A percentile compares a stretch with the other conserved stretches of the same genome.
phyloP scores from a whole-genome alignment of 2,329 filamentous ascomycete species.

The Rhexocercosporidium sp. region DNA sequence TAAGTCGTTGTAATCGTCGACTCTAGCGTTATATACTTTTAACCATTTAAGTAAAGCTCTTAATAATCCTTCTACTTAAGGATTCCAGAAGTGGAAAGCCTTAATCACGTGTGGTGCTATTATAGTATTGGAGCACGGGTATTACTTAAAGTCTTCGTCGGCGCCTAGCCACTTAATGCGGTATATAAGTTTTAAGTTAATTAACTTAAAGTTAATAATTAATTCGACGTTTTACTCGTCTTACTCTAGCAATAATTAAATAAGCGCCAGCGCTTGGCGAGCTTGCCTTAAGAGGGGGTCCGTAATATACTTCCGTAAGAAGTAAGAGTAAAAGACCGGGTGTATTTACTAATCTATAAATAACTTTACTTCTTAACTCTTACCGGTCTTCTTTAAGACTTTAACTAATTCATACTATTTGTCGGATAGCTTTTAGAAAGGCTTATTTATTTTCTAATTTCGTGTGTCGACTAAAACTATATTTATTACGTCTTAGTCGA shows the following conservation, averaged over 20 bases:
- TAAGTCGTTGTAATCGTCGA: background rate
- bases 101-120: background rate
- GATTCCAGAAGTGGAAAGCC: background rate
- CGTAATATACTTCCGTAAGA: background rate
- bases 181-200: background rate
- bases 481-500: background rate
- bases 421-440: background rate
- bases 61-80: background rate
- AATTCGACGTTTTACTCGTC: background rate
- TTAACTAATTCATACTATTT: background rate
- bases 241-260: background rate
- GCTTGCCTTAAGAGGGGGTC: background rate
- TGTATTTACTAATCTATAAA: background rate
- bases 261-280: background rate
- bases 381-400: background rate
- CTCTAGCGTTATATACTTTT: background rate
- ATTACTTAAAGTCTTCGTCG: background rate
- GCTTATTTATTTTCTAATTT: background rate
- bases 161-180: background rate
- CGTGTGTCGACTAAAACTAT: background rate
- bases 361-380: background rate
- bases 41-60: background rate
- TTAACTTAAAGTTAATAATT: background rate
- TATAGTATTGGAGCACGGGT: background rate
- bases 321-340: background rate